These are phyloP conservation scores for Penicillium canariense DNA, from an alignment of 495 filamentous ascomycete genomes.

Conservation along the genomic window DNA sequence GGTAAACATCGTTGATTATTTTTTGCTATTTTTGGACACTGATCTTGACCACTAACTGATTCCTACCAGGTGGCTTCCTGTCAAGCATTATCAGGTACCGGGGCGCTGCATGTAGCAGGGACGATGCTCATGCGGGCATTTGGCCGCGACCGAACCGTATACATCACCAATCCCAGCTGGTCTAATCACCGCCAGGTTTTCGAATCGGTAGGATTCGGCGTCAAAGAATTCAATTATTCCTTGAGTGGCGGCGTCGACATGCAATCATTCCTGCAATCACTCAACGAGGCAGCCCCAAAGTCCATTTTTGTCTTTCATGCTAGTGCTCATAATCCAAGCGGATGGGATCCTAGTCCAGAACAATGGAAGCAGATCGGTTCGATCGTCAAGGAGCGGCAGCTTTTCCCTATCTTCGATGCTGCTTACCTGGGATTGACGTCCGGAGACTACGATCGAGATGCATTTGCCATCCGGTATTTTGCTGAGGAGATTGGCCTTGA, in stretches of 20 bases:
- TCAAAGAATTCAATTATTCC: slow-evolving; percentile 27
- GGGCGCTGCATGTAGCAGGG: slow-evolving; percentile 77
- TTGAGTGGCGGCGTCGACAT: slow-evolving; percentile 17
- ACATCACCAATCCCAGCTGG: slow-evolving; percentile 37
- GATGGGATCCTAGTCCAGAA: slow-evolving; percentile 38
- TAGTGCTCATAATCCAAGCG: slow-evolving; percentile 49
- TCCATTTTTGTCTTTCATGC: slow-evolving; percentile 44
- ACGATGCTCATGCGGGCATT: slow-evolving; percentile 59
- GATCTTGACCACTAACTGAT: no score
- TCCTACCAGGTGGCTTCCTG: slow-evolving; percentile 36
- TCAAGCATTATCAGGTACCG: slow-evolving; percentile 83
- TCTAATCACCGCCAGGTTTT: slow-evolving; percentile 42
- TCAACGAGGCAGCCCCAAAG: slow-evolving; percentile 20
- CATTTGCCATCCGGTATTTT: slow-evolving; percentile 42
- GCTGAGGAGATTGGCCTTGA: no score
- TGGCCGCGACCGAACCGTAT: slow-evolving; percentile 23
- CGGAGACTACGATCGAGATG: slow-evolving; percentile 40
- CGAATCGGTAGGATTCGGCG: slow-evolving; percentile 29
- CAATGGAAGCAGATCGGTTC: slow-evolving; percentile 42
- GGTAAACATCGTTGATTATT: neutral
- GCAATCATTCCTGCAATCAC: slow-evolving; percentile 17
- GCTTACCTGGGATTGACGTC: slow-evolving; percentile 48
- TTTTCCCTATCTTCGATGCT: slow-evolving; percentile 46
- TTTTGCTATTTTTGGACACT: neutral
- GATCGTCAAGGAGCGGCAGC: slow-evolving; percentile 25